Percentiles rank a stretch among this genome's conserved stretches.
These are phyloP conservation scores for Cochlearia excelsa DNA, from an alignment of 345 rosid genomes.

Conservation along the genomic window DNA sequence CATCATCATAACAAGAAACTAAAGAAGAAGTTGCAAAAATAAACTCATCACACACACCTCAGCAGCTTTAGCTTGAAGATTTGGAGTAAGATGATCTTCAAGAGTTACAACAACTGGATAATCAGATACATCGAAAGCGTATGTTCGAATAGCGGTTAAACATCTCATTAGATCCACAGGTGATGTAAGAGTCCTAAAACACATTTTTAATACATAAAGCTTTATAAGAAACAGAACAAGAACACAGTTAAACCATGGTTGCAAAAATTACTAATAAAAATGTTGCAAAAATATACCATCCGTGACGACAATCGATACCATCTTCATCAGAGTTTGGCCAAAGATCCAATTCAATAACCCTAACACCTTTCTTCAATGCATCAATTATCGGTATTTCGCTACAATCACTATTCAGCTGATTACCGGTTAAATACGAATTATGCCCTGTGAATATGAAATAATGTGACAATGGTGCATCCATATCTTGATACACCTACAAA, in stretches of 20 bases:
- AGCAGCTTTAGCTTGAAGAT: conserved; percentile 87
- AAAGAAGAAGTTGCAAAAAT: conserved; percentile 2
- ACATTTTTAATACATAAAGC: too few relatives aligned
- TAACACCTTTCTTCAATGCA: conserved; percentile 70
- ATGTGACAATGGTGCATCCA: conserved; percentile 87
- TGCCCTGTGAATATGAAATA: conserved; percentile 88
- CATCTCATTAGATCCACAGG: conserved; percentile 78
- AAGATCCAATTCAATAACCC: conserved; percentile 88
- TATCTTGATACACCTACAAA: conserved; percentile 78
- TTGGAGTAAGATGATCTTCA: conserved; percentile 89
- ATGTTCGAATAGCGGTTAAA: conserved; percentile 61
- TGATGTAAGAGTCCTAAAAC: conserved; percentile 70
- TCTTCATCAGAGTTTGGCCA: conserved; percentile 87
- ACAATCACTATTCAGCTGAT: conserved; percentile 94
- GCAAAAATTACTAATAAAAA: background rate
- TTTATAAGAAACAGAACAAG: background rate
- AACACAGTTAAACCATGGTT: background rate
- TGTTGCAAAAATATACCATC: conserved; percentile 48
- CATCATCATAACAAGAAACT: background rate
- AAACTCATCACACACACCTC: conserved; percentile 45
- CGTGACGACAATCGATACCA: conserved; percentile 79
- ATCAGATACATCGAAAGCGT: conserved; percentile 77
- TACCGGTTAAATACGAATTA: conserved; percentile 87
- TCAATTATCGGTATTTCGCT: conserved; percentile 77
- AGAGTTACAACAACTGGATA: conserved; percentile 89